phyloP scores from a whole-genome alignment of 305 asterid species.

The Fraxinus baroniana region DNA sequence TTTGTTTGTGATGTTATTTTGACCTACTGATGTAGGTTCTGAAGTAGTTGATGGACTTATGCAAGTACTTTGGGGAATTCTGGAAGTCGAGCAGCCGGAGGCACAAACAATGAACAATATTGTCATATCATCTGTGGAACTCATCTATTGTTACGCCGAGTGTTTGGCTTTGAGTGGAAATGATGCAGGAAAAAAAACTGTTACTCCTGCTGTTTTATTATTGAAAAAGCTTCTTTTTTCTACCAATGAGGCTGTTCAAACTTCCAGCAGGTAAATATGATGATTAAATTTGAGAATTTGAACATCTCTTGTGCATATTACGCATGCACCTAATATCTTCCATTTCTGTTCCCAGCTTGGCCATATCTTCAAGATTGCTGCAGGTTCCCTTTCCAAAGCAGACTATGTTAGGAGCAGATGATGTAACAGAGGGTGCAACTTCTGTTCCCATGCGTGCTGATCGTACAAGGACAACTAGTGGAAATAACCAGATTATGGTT shows the following conservation, averaged over 20 bases:
- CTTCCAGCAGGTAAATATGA: conserved; percentile 84
- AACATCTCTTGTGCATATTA: conserved; percentile 14
- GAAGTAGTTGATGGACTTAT: conserved; percentile 91
- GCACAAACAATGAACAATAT: conserved; percentile 94
- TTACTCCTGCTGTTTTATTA: conserved; percentile 84
- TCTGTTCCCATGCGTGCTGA: conserved; percentile 66
- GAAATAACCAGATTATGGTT: conserved; percentile 69
- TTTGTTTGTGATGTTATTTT: conserved; percentile 20
- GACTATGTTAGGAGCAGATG: conserved; percentile 88
- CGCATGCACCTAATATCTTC: conserved; percentile 26
- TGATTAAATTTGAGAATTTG: conserved; percentile 15
- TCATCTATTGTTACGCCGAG: conserved; percentile 92
- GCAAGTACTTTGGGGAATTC: conserved; percentile 99
- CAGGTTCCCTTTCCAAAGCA: conserved; percentile 99
- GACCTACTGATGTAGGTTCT: conserved; percentile 60
- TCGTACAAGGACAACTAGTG: conserved; percentile 53
- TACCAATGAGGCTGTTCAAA: conserved; percentile 92
- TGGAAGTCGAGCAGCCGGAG: conserved; percentile 95
- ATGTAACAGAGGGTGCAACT: conserved; percentile 54
- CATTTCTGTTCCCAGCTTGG: conserved; percentile 69
- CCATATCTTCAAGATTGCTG: conserved; percentile 94
- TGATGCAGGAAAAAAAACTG: conserved; percentile 60
- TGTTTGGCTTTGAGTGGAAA: conserved; percentile 82
- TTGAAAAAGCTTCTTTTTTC: conserved; percentile 83
- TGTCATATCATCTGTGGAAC: conserved; percentile 85